These are phyloP conservation scores for Strobilomyces confusus DNA, from an alignment of 768 basidiomycete genomes.

Conservation along the genomic window DNA sequence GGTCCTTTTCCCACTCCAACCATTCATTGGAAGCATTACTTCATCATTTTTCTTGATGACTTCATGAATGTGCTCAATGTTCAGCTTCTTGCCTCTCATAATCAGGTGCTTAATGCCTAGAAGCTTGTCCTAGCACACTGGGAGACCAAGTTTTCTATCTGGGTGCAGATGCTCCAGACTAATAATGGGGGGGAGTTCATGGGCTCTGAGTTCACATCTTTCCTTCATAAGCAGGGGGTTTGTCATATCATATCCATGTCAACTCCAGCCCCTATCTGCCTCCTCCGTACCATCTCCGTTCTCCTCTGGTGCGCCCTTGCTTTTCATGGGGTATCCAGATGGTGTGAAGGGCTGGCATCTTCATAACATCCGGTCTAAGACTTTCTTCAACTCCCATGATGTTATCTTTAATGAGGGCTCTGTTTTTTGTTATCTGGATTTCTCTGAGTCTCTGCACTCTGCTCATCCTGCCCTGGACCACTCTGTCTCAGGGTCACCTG, in stretches of 20 bases:
- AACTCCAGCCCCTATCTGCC: no score
- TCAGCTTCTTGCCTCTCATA: not conserved
- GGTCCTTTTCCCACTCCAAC: not conserved
- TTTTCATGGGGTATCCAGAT: not conserved
- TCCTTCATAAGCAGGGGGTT: not conserved
- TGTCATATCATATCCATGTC: no score
- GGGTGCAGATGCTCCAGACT: not conserved
- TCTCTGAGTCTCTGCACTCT: no score
- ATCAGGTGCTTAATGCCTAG: not conserved
- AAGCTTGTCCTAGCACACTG: not conserved
- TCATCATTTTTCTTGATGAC: not conserved
- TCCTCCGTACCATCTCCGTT: no score
- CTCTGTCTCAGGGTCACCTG: no score
- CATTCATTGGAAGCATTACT: not conserved
- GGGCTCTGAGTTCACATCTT: not conserved
- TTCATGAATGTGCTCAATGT: not conserved
- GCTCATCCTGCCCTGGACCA: no score
- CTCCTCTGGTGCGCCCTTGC: no score
- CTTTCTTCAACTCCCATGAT: not conserved
- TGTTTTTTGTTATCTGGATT: no score
- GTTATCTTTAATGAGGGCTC: not conserved
- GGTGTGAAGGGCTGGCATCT: not conserved
- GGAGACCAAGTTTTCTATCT: not conserved
- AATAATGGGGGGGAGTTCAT: not conserved
- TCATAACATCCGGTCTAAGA: fast-evolving